Percentiles rank a stretch among this genome's conserved stretches.
These are phyloP conservation scores for Oxyria digyna DNA, from an alignment of 148 eudicot genomes.

Conservation along the genomic window DNA sequence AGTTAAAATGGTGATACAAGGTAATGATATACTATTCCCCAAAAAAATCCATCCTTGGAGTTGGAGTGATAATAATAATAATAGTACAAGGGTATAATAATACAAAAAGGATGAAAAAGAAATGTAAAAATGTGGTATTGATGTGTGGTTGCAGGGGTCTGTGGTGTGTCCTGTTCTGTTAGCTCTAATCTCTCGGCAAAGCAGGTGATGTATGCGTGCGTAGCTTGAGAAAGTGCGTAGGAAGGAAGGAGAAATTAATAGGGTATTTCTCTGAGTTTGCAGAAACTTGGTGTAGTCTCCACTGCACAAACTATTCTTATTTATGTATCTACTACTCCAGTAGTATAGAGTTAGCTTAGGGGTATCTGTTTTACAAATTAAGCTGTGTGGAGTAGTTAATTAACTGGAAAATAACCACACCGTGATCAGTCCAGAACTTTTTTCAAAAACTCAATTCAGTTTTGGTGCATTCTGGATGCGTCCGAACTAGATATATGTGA, in stretches of 20 bases:
- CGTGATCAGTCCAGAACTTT: too few relatives aligned
- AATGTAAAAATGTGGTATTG: background rate
- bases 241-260: background rate
- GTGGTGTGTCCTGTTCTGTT: background rate
- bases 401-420: too few relatives aligned
- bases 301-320: background rate
- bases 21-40: background rate
- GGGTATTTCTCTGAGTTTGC: background rate
- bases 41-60: background rate
- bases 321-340: too few relatives aligned
- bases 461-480: too few relatives aligned
- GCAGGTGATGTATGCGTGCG: conserved; percentile 60
- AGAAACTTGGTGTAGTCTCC: conserved; percentile 28
- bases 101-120: background rate
- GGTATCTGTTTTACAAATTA: too few relatives aligned
- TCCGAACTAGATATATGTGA: too few relatives aligned
- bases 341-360: too few relatives aligned
- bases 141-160: background rate
- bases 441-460: too few relatives aligned
- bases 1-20: background rate
- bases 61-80: background rate
- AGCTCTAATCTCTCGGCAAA: background rate
- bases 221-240: conserved; percentile 43
- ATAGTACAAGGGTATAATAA: background rate
- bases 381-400: too few relatives aligned